Base-by-base conservation (phyloP, 768 basidiomycete species). In the Pisolithus sp. region DNA sequence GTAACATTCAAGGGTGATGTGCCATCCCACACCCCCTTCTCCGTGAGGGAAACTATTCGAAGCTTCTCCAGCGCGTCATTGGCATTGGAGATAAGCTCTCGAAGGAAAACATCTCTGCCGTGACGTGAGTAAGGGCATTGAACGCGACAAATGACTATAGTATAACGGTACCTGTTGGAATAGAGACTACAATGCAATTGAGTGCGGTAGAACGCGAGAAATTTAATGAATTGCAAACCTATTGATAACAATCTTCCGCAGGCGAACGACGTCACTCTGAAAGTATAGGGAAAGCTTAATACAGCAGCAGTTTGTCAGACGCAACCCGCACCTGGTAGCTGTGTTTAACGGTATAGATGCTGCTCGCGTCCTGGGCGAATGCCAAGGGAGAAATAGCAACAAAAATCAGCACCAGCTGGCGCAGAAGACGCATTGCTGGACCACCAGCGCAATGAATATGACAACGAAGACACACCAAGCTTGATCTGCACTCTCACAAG, bases 21-120 rank as follows among this genome's bases (percentile, higher is more conserved):
- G 21, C 84, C 85, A 56, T 85, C 78, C 74, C 87, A 83, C 20
- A 85, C 71, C 20, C 68, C 73, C 60, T 84, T 83, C 66, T 93
- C 87, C 20, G 79, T 93, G 57, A 99, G 75, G 4, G 90, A 76
- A 13, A 83, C 85, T 41, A 99, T 73, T 23, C 96, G 85, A 48
- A 95, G 78, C 68, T 97, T 98, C 68, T 98, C 95, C 48, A 98
- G 74, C 2, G 96, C 96, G 65, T 99, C 96, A 66, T 97, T 96
- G 39, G 94, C 88, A 62, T 95, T 95, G 7, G 92, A 94, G 58
- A 94, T 80, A 46, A 94, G 75, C 68, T 97, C 94, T 41, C 94
- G 89, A 46, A 92, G 76, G 66, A 91, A 92, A 24, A 91, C 81
- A 39, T 90, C 88, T 61, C 87, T 89, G 21, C 18, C 44, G 31